Evolutionary conservation across 805 yeast species (phyloP).

Genomic region (Lachancea waltii): DNA sequence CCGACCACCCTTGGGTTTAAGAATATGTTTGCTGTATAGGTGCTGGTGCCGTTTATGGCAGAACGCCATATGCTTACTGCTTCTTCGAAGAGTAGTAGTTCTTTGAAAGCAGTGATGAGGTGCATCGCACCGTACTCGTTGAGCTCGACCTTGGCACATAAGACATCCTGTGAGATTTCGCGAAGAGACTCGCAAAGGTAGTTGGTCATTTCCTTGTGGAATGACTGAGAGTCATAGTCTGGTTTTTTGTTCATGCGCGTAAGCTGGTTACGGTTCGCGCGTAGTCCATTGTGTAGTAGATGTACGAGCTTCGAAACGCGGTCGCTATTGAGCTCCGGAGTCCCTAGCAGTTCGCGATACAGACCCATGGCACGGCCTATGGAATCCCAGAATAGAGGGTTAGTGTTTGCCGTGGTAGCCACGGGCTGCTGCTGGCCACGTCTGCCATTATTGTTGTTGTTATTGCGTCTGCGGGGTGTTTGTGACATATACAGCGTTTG

Average conservation of each 20-base stretch:
- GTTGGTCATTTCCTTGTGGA: conserved; percentile 46
- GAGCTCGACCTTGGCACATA: conserved; percentile 38
- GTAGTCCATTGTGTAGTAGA: conserved; percentile 47
- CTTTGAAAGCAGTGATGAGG: conserved; percentile 52
- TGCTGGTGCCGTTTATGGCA: conserved; percentile 26
- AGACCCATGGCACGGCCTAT: conserved; percentile 45
- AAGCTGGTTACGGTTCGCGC: conserved; percentile 49
- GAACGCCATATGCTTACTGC: conserved; percentile 66
- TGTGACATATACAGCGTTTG: conserved; percentile 33
- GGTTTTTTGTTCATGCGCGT: conserved; percentile 52
- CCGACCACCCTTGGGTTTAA: conserved; percentile 63
- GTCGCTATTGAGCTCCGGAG: conserved; percentile 42
- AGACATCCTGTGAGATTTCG: conserved; percentile 45
- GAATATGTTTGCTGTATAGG: conserved; percentile 35
- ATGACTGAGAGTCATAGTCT: conserved; percentile 53
- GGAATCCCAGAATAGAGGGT: conserved; percentile 46
- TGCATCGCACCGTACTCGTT: conserved; percentile 53
- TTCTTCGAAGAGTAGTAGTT: conserved; percentile 53
- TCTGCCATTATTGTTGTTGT: conserved; percentile 11
- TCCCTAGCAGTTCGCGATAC: conserved; percentile 41
- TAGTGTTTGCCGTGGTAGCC: conserved; percentile 39
- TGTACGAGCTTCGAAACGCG: conserved; percentile 46
- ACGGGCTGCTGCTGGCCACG: conserved; percentile 24
- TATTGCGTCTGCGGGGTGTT: conserved; percentile 30
- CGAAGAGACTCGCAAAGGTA: conserved; percentile 45